Evolutionary conservation across 2,329 filamentous ascomycete species (phyloP).

Genomic region (Shiraia bambusicola): DNA sequence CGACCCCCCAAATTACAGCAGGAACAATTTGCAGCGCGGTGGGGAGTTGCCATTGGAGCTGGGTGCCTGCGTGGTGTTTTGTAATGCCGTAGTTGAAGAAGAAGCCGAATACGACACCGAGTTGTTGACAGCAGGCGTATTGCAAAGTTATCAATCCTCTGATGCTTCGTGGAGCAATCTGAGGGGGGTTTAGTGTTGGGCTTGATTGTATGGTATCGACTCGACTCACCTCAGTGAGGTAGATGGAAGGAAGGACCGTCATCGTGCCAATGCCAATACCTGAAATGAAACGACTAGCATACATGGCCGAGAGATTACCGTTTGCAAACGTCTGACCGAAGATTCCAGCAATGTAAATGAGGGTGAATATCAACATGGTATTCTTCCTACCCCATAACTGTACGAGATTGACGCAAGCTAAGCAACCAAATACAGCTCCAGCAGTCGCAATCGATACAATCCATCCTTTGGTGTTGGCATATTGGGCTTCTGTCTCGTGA

Average conservation of each 20-base stretch:
- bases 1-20: slow-evolving; percentile 11
- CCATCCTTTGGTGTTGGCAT: slow-evolving; percentile 17
- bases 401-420: slow-evolving; percentile 12
- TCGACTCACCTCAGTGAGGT: slow-evolving; percentile 9
- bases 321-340: slow-evolving; percentile 30
- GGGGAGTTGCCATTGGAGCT: slow-evolving; percentile 12
- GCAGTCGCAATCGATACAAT: slow-evolving; percentile 15
- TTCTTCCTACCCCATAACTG: slow-evolving; percentile 9
- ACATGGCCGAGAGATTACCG: slow-evolving; percentile 28
- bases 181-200: not conserved
- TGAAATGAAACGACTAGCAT: slow-evolving; percentile 14
- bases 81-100: slow-evolving; percentile 44
- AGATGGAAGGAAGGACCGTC: slow-evolving; percentile 11
- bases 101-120: slow-evolving; percentile 22
- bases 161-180: slow-evolving; percentile 24
- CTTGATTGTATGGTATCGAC: not conserved
- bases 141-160: slow-evolving; percentile 37
- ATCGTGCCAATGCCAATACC: slow-evolving; percentile 12
- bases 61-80: slow-evolving; percentile 13
- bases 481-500: slow-evolving; percentile 9
- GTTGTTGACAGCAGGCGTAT: slow-evolving; percentile 40
- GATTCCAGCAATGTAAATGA: slow-evolving; percentile 14
- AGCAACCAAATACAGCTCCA: slow-evolving; percentile 14
- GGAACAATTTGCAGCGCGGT: slow-evolving; percentile 10
- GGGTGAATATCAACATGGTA: slow-evolving; percentile 9